Conservation (phyloP, 2,329 filamentous ascomycete species). For the Mycosphaerella sp. region DNA sequence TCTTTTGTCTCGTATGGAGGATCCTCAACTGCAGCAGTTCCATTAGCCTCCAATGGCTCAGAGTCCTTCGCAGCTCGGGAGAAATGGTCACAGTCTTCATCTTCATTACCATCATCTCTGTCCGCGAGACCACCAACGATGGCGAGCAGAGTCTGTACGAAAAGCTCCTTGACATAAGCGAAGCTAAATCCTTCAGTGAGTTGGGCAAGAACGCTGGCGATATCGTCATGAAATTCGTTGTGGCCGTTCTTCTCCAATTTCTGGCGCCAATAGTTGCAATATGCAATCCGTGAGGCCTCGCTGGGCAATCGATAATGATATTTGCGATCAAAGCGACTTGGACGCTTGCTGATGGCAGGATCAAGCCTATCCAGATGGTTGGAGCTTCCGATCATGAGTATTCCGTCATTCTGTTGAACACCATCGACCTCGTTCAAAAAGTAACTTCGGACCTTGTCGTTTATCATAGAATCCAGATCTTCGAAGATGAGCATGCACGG, state of each 20-base stretch:
- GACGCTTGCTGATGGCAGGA: conserved; percentile 57
- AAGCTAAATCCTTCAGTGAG: conserved; percentile 60
- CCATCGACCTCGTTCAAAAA: conserved; percentile 68
- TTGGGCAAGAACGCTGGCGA: conserved; percentile 46
- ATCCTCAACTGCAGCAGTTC: neutral
- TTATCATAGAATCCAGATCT: conserved; percentile 62
- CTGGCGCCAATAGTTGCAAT: conserved; percentile 59
- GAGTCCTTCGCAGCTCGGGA: conserved; percentile 11
- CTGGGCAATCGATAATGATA: conserved; percentile 52
- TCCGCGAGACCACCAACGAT: conserved; percentile 36
- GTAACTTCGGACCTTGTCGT: conserved; percentile 54
- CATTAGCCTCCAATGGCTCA: conserved; percentile 11
- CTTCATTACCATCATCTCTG: conserved; percentile 19
- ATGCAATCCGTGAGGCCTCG: conserved; percentile 50
- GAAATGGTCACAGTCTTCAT: conserved; percentile 12
- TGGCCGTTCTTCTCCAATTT: conserved; percentile 49
- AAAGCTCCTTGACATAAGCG: conserved; percentile 62
- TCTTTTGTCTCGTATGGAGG: neutral
- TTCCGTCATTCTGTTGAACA: conserved; percentile 61
- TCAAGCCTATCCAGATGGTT: conserved; percentile 56
- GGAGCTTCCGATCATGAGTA: conserved; percentile 50
- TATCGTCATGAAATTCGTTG: conserved; percentile 40
- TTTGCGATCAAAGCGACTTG: conserved; percentile 60
- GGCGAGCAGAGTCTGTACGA: conserved; percentile 55
- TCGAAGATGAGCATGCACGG: conserved; percentile 67